Conservation (phyloP, 2,329 filamentous ascomycete genomes). For the Stagonosporopsis rhizophila region DNA sequence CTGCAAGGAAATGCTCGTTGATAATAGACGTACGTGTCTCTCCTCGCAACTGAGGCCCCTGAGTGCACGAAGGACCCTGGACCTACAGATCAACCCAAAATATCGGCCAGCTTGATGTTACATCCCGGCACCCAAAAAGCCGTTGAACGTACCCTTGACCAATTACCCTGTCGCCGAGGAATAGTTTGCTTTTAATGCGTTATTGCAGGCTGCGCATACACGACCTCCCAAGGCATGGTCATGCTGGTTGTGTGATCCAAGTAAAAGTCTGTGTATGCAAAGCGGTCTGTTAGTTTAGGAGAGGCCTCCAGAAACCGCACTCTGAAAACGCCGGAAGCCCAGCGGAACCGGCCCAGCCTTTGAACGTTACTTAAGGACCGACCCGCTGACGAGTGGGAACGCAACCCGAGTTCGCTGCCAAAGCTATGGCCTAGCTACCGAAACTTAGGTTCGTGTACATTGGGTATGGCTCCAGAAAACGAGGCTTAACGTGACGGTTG, state of each 20-base stretch:
- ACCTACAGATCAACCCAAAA: not conserved
- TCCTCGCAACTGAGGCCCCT: not conserved
- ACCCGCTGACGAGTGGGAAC: slow-evolving; percentile 20
- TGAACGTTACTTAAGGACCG: slow-evolving; percentile 17
- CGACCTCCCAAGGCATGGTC: not conserved
- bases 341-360: slow-evolving; percentile 6
- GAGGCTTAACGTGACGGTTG: slow-evolving; percentile 7
- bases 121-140: not conserved
- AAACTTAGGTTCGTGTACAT: slow-evolving; percentile 10
- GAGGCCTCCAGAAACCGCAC: slow-evolving; percentile 2
- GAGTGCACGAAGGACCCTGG: not conserved
- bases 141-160: not conserved
- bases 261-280: not conserved
- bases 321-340: slow-evolving; percentile 2
- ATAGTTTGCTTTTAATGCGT: not conserved
- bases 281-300: slow-evolving; percentile 5
- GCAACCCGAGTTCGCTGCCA: slow-evolving; percentile 13
- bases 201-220: not conserved
- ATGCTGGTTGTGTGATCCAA: not conserved
- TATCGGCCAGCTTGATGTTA: not conserved
- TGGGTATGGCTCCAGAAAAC: slow-evolving; percentile 11
- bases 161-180: not conserved
- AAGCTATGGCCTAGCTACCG: slow-evolving; percentile 15
- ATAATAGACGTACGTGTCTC: not conserved
- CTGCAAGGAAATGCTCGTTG: not conserved